Base-by-base conservation (phyloP, 306 rosid genomes). In the Pyrus pyrifolia region DNA sequence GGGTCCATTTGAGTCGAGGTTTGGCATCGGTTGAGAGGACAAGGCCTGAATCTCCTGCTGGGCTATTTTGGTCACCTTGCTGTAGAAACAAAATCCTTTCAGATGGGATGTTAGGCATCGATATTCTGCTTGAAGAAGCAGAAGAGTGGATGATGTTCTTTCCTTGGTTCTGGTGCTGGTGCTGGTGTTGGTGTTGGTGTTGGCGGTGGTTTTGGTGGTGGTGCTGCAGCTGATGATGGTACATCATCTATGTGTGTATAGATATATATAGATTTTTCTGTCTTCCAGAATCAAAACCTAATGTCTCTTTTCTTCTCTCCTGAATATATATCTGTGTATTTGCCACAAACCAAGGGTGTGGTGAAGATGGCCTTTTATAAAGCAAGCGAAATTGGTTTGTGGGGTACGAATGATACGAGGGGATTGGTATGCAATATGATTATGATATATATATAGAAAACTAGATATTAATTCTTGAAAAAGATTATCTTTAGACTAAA, bases 1-100 rank as follows among this genome's bases (percentile, higher is more conserved):
- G 85, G 5, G 98, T 91, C 98, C 98, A 93, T 83, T 93, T 93
- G 6, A 93, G 86, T 76, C 98, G 83, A 4, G 98, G 98, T 79
- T 93, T 93, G 62, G 98, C 96, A 72, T 93, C 97, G 10, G 96
- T 93, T 51, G 97, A 91, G 53, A 93, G 97, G 73, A 91, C 95
- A 57, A 91, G 90, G 17, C 96, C 93, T 15, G 93, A 88, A 71
- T 93, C 97, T 49, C 84, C 97, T 49, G 84, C 67, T 42, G 87
- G 78, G n/a, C 89, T 91, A 80, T 75, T 86, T 42, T 88, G 67
- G 8, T 62, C 91, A 6, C 85, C 92, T 11, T 27, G 62, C 73
- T 88, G 93, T 75, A 92, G 83, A 82, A 90, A 90, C 87, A 90
- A 78, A 83, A 90, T 93, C 64, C 91, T 87, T 74, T 91, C 96